Evolutionary conservation across 1,284 basidiomycete genomes (phyloP).

Genomic region (Papiliotrema nemorosa): DNA sequence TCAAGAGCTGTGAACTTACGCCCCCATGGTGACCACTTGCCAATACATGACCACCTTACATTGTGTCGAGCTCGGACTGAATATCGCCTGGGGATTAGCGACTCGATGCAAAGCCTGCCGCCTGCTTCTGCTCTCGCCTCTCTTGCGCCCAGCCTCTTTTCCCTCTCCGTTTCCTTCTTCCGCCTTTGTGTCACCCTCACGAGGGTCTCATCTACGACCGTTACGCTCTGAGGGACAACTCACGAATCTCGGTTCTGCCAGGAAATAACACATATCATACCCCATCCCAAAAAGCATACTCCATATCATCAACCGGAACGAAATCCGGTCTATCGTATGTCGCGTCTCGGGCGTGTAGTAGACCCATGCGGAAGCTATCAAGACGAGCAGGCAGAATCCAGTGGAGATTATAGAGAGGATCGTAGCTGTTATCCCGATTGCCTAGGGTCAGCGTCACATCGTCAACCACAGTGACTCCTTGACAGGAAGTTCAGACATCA

Average conservation of each 20-base stretch:
- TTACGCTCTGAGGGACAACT: slow-evolving; percentile 8
- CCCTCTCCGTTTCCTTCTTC: too few species aligned
- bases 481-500: too few species aligned
- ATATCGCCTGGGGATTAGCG: neutral
- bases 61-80: slow-evolving; percentile 2
- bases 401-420: neutral
- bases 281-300: slow-evolving; percentile 30
- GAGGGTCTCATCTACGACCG: too few species aligned
- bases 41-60: slow-evolving; percentile 30
- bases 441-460: neutral
- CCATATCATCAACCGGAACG: slow-evolving; percentile 31
- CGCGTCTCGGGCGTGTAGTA: slow-evolving; percentile 7
- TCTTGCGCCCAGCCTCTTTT: too few species aligned
- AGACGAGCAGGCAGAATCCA: neutral
- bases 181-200: too few species aligned
- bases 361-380: neutral
- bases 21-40: slow-evolving; percentile 23
- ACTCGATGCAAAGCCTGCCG: neutral
- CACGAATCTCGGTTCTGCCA: slow-evolving; percentile 13
- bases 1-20: slow-evolving; percentile 18
- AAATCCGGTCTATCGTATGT: slow-evolving; percentile 31
- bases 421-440: slow-evolving; percentile 1
- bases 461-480: too few species aligned
- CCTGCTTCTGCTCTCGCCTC: too few species aligned
- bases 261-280: slow-evolving; percentile 30